Conservation (phyloP, 805 yeast genomes). For the Candida koratica region DNA sequence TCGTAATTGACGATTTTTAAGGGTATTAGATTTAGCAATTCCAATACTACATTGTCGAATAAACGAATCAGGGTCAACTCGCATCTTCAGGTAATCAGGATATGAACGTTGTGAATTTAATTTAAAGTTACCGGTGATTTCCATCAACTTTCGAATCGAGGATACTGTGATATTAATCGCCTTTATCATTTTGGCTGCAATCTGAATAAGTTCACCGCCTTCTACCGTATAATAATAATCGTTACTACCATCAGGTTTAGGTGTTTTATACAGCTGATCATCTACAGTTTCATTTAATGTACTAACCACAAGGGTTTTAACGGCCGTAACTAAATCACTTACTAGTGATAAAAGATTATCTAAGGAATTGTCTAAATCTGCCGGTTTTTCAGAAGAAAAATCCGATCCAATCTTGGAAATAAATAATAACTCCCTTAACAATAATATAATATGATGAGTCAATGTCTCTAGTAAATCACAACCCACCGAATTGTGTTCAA, state of each 20-base stretch:
- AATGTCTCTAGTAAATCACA: constrained; percentile 63
- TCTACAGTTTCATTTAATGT: constrained; percentile 43
- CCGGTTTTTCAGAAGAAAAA: constrained; percentile 34
- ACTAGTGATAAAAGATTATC: constrained; percentile 59
- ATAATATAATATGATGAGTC: constrained; percentile 62
- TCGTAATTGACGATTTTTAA: constrained; percentile 20
- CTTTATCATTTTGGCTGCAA: constrained; percentile 57
- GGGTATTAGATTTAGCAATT: constrained; percentile 40
- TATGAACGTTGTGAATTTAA: constrained; percentile 56
- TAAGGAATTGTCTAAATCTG: constrained; percentile 46
- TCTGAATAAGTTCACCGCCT: constrained; percentile 60
- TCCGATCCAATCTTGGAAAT: constrained; percentile 51
- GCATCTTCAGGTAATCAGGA: constrained; percentile 58
- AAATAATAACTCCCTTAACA: constrained; percentile 59
- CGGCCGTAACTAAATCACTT: constrained; percentile 61
- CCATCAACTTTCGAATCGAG: constrained; percentile 49
- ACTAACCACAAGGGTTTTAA: constrained; percentile 56
- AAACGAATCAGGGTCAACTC: constrained; percentile 57
- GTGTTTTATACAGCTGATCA: constrained; percentile 22
- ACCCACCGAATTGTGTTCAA: constrained; percentile 69
- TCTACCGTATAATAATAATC: constrained; percentile 63
- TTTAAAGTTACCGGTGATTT: constrained; percentile 63
- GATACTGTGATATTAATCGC: constrained; percentile 47
- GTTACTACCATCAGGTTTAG: constrained; percentile 11
- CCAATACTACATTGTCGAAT: constrained; percentile 60